phyloP scores from a whole-genome alignment of 176 grass and related monocot species.

The Hordeum marinum region DNA sequence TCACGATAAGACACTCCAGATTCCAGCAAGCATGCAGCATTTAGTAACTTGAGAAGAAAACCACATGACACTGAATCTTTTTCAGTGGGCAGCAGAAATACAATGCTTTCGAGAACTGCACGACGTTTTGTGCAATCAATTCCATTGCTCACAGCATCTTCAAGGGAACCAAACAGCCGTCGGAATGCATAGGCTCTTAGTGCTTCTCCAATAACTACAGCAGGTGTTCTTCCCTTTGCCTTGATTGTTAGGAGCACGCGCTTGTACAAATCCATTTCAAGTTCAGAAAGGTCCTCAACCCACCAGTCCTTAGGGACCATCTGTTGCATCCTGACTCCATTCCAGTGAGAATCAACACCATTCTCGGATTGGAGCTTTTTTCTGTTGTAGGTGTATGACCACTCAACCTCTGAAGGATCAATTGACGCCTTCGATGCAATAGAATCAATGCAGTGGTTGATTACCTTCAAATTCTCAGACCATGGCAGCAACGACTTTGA shows the following conservation, averaged over 20 bases:
- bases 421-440: constrained; percentile 74
- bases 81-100: constrained; percentile 58
- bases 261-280: constrained; percentile 89
- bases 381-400: constrained; percentile 98
- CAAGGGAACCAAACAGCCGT: constrained; percentile 53
- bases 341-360: constrained; percentile 73
- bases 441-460: constrained; percentile 80
- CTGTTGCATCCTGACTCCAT: constrained; percentile 80
- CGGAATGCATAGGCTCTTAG: constrained; percentile 78
- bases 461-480: constrained; percentile 78
- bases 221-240: constrained; percentile 45
- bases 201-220: constrained; percentile 72
- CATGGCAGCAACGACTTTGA: constrained; percentile 70
- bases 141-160: constrained; percentile 49
- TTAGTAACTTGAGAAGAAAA: constrained; percentile 87
- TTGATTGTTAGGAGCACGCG: constrained; percentile 58
- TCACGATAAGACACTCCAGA: constrained; percentile 34
- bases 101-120: constrained; percentile 58
- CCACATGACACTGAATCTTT: constrained; percentile 70
- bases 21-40: constrained; percentile 68
- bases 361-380: constrained; percentile 86
- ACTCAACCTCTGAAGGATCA: constrained; percentile 84
- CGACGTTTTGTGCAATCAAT: constrained; percentile 42
- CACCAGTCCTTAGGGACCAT: constrained; percentile 93
- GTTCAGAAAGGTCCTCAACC: constrained; percentile 95